These are phyloP conservation scores for Emiliania huxleyi DNA, from an alignment of 78 protist species.

Conservation along the genomic window DNA sequence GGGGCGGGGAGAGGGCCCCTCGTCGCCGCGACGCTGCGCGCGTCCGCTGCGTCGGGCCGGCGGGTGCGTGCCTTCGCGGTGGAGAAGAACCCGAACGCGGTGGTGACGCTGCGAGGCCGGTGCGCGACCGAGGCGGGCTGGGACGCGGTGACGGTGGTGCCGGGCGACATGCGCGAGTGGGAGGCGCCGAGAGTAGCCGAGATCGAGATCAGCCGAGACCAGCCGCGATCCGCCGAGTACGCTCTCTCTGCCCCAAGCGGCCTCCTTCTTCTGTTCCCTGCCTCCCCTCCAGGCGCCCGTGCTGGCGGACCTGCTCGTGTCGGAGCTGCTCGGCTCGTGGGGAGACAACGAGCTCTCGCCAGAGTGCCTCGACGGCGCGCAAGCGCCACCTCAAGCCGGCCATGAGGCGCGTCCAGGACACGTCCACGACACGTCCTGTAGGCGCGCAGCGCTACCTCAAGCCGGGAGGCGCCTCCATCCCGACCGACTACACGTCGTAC, in stretches of 20 bases:
- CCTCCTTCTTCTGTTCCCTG: too few species aligned
- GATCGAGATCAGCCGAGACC: too few species aligned
- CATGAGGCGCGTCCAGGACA: too few species aligned
- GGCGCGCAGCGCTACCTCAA: constrained; percentile 9
- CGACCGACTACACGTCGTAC: constrained; percentile 79
- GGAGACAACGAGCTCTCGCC: constrained; percentile 98
- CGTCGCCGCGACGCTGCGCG: constrained; percentile 57
- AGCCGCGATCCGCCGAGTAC: too few species aligned
- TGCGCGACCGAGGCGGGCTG: background rate
- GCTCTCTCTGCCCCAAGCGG: too few species aligned
- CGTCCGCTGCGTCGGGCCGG: constrained; percentile 37
- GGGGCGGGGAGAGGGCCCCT: constrained; percentile 99
- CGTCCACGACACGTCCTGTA: too few species aligned
- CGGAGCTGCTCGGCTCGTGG: constrained; percentile 44
- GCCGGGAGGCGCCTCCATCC: constrained; percentile 84
- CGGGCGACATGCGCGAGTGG: constrained; percentile 74
- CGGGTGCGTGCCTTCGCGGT: constrained; percentile 78
- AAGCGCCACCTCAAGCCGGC: too few species aligned
- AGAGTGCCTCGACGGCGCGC: constrained; percentile 98
- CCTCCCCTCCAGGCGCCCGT: too few species aligned
- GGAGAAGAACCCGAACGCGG: constrained; percentile 97
- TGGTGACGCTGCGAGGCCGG: constrained; percentile 66
- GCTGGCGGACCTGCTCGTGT: constrained; percentile 43
- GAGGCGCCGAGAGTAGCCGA: too few species aligned
- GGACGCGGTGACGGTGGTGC: constrained; percentile 17